Conservation (phyloP, 2,329 filamentous ascomycete genomes). For the Alternaria viburni region DNA sequence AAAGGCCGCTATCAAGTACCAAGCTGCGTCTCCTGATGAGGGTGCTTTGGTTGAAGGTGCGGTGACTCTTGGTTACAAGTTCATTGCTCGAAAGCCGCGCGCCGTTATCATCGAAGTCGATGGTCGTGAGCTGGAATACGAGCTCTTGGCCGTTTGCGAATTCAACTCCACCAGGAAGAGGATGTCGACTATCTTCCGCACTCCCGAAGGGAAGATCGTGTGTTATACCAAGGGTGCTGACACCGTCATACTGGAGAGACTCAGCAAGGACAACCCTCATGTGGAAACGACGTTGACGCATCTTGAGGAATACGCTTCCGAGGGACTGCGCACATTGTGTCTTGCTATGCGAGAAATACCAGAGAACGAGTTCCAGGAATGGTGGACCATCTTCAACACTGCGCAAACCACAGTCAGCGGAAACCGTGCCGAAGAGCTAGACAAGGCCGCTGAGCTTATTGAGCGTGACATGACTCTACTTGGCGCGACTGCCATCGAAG, state of each 20-base stretch:
- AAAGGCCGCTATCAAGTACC: conserved; percentile 89
- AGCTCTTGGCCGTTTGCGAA: conserved; percentile 94
- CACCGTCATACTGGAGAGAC: conserved; percentile 92
- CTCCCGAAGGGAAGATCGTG: conserved; percentile 92
- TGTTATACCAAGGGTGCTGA: conserved; percentile 97
- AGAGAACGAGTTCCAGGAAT: conserved; percentile 86
- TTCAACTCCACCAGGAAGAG: conserved; percentile 98
- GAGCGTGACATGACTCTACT: conserved; percentile 91
- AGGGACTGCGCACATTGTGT: conserved; percentile 92
- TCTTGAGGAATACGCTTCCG: conserved; percentile 97
- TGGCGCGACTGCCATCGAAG: conserved; percentile 95
- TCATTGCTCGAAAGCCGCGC: conserved; percentile 86
- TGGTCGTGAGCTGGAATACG: conserved; percentile 77
- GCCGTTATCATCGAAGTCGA: conserved; percentile 82
- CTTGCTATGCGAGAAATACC: conserved; percentile 92
- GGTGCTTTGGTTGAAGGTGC: conserved; percentile 96
- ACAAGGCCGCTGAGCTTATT: conserved; percentile 95
- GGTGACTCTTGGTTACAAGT: conserved; percentile 82
- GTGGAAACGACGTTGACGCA: conserved; percentile 91
- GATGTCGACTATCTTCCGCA: conserved; percentile 97
- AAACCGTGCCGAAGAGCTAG: conserved; percentile 90
- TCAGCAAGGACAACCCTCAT: conserved; percentile 78
- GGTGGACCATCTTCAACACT: conserved; percentile 84
- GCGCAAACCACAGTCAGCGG: conserved; percentile 90
- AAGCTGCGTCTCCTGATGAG: conserved; percentile 96